Conservation (phyloP, 306 rosid genomes). For the Ammopiptanthus mongolicus region DNA sequence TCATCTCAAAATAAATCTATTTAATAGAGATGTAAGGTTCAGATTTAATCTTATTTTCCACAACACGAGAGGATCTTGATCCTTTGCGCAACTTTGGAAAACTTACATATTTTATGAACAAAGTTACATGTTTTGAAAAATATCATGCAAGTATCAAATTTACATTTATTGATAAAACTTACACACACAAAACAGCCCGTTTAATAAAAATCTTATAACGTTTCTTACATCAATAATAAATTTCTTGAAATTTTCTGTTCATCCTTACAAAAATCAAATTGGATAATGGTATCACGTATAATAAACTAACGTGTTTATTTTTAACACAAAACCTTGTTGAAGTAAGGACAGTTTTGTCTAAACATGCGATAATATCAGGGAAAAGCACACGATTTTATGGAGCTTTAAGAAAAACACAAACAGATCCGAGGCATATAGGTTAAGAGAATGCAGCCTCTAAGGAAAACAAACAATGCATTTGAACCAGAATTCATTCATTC, state of each 20-base stretch:
- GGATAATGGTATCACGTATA: neutral
- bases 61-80: too few relatives aligned
- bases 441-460: too few relatives aligned
- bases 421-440: neutral
- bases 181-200: neutral
- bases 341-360: neutral
- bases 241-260: neutral
- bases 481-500: neutral
- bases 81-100: neutral
- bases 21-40: too few relatives aligned
- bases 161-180: neutral
- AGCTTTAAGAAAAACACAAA: neutral
- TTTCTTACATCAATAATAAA: neutral
- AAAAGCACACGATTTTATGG: neutral
- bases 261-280: neutral
- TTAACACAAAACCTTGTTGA: neutral
- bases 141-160: neutral
- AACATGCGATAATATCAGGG: neutral
- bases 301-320: neutral
- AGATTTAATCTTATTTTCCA: too few relatives aligned
- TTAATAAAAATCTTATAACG: neutral
- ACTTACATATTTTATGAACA: neutral
- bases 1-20: too few relatives aligned
- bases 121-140: neutral
- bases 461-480: neutral